Evolutionary conservation across 225 moss, liverwort and hornwort species (phyloP).

Genomic region (Bryoerythrophyllum caledonicum): DNA sequence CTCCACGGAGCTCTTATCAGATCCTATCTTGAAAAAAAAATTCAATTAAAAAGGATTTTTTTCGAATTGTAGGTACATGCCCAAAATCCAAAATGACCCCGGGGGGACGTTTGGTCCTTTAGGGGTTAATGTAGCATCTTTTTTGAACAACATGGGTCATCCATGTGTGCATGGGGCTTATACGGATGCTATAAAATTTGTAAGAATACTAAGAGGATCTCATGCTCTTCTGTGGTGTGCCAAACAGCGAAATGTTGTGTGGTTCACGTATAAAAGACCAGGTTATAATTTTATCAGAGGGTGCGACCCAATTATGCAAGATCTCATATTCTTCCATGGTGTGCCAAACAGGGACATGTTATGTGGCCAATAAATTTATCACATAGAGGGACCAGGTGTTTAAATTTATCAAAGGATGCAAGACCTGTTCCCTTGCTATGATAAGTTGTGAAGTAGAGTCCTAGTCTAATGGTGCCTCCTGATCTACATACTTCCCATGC

Average conservation of each 20-base stretch:
- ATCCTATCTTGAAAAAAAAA: too few species aligned
- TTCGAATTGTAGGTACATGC: too few species aligned
- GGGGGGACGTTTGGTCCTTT: too few species aligned
- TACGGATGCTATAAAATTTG: not conserved
- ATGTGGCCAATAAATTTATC: not conserved
- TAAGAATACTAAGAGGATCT: not conserved
- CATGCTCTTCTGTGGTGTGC: not conserved
- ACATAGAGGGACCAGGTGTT: not conserved
- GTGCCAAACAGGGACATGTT: not conserved
- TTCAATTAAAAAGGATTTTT: too few species aligned
- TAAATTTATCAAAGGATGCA: not conserved
- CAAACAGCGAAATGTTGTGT: not conserved
- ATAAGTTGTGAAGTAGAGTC: not conserved
- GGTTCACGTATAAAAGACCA: not conserved
- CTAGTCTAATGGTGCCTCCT: not conserved
- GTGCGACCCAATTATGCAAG: too few species aligned
- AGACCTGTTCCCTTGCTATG: not conserved
- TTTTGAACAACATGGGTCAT: not conserved
- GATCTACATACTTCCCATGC: not conserved
- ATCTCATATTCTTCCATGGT: not conserved
- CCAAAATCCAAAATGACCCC: too few species aligned
- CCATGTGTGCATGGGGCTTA: not conserved
- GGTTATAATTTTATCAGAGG: too few species aligned
- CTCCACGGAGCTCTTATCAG: too few species aligned
- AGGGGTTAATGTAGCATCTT: too few species aligned